phyloP scores from a whole-genome alignment of 805 yeast species.

The Nakazawaea siamensis region DNA sequence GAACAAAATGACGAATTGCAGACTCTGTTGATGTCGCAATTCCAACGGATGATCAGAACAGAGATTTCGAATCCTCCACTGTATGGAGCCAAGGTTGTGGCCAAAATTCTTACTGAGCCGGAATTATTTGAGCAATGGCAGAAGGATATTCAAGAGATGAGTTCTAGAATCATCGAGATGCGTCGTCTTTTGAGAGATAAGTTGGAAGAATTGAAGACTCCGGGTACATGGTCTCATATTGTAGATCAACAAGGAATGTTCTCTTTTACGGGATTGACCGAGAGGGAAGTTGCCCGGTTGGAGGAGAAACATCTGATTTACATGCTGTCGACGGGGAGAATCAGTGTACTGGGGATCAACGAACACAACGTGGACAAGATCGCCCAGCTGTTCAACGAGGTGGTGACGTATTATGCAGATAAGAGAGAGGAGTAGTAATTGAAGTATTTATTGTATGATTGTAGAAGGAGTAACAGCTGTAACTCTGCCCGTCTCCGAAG shows the following conservation, averaged over 20 bases:
- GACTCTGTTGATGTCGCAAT: constrained; percentile 43
- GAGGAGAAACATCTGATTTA: constrained; percentile 65
- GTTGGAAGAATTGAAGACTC: constrained; percentile 44
- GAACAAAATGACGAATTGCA: constrained; percentile 36
- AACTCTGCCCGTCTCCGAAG: too few relatives aligned
- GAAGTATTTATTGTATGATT: neutral
- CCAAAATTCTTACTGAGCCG: constrained; percentile 57
- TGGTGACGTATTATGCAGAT: constrained; percentile 13
- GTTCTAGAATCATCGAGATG: constrained; percentile 68
- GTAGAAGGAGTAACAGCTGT: too few relatives aligned
- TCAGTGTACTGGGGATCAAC: constrained; percentile 85
- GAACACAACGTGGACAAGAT: constrained; percentile 68
- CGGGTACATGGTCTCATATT: constrained; percentile 78
- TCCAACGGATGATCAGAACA: constrained; percentile 78
- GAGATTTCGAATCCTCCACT: constrained; percentile 91
- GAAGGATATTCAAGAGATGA: constrained; percentile 69
- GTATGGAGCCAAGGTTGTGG: constrained; percentile 87
- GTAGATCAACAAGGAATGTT: constrained; percentile 94
- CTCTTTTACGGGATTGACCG: constrained; percentile 72
- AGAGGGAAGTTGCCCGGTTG: constrained; percentile 31
- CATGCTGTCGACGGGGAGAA: constrained; percentile 85
- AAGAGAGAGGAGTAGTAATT: neutral
- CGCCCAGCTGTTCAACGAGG: constrained; percentile 53
- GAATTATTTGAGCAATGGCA: constrained; percentile 69
- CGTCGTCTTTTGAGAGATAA: constrained; percentile 55